Evolutionary conservation across 768 basidiomycete genomes (phyloP).

Genomic region (Boletellus sp.): DNA sequence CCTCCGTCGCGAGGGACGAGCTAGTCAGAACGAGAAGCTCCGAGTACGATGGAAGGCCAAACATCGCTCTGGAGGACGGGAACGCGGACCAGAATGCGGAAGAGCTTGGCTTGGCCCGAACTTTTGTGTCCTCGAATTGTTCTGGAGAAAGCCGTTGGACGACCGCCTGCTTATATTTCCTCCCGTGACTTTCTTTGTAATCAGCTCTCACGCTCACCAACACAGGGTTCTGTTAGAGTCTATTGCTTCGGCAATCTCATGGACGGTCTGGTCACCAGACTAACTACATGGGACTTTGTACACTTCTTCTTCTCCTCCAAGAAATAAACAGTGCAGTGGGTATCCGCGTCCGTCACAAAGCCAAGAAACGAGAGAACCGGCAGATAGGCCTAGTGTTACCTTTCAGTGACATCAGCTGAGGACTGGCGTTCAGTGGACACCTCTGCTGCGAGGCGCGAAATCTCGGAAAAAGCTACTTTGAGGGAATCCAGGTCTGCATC

Average conservation of each 20-base stretch:
- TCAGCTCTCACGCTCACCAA: conserved; percentile 35
- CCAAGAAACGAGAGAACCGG: not conserved
- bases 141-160: conserved; percentile 15
- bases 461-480: conserved; percentile 78
- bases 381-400: not conserved
- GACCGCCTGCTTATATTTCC: conserved; percentile 12
- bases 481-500: conserved; percentile 82
- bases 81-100: conserved; percentile 93
- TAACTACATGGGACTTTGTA: too few species aligned
- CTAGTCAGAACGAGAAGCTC: conserved; percentile 43
- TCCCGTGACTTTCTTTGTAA: conserved; percentile 44
- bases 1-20: conserved; percentile 50
- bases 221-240: too few species aligned
- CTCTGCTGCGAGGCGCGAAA: conserved; percentile 72
- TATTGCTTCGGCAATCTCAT: too few species aligned
- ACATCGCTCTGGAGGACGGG: conserved; percentile 76
- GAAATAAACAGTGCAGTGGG: too few species aligned
- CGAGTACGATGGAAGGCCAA: too few species aligned
- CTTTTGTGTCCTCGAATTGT: conserved; percentile 87
- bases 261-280: too few species aligned
- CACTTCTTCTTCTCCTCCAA: too few species aligned
- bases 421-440: conserved; percentile 46
- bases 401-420: not conserved
- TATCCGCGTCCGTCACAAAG: not conserved
- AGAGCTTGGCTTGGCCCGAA: conserved; percentile 83